Percentiles rank a stretch among this genome's conserved stretches.
Evolutionary conservation across 106 monocot genomes (phyloP).

Genomic region (Phalaenopsis equestris): DNA sequence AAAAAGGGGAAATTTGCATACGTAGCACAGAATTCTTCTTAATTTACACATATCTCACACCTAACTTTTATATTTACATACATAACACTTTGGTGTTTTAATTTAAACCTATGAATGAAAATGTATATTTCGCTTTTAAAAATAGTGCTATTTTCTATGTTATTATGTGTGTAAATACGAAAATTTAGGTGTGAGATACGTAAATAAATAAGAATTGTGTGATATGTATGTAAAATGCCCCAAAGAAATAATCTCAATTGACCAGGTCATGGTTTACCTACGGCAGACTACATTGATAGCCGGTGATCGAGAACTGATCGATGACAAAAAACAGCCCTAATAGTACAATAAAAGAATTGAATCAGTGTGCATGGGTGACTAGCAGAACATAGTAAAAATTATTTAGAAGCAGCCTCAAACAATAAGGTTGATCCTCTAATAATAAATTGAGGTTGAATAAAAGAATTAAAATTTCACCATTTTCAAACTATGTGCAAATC

Average conservation of each 20-base stretch:
- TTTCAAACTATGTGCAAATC: neutral
- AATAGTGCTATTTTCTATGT: too few relatives aligned
- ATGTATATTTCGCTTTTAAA: too few relatives aligned
- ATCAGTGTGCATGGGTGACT: neutral
- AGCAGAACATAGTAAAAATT: neutral
- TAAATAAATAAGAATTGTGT: too few relatives aligned
- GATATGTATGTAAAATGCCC: too few relatives aligned
- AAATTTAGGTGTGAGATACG: too few relatives aligned
- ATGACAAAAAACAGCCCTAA: conserved; percentile 80
- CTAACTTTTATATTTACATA: too few relatives aligned
- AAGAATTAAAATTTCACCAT: neutral
- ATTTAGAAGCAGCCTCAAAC: neutral
- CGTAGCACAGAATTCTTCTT: too few relatives aligned
- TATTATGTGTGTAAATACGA: too few relatives aligned
- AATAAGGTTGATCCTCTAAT: neutral
- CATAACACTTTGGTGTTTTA: too few relatives aligned
- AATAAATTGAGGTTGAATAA: neutral
- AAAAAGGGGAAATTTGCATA: neutral
- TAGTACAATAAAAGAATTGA: neutral
- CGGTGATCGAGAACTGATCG: conserved; percentile 74
- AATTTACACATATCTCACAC: too few relatives aligned
- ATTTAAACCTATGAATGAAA: too few relatives aligned
- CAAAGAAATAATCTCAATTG: neutral
- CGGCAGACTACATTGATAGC: conserved; percentile 80
- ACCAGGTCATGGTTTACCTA: conserved; percentile 34